Evolutionary conservation across 768 basidiomycete species (phyloP).

Genomic region (Boletus rubropictus): DNA sequence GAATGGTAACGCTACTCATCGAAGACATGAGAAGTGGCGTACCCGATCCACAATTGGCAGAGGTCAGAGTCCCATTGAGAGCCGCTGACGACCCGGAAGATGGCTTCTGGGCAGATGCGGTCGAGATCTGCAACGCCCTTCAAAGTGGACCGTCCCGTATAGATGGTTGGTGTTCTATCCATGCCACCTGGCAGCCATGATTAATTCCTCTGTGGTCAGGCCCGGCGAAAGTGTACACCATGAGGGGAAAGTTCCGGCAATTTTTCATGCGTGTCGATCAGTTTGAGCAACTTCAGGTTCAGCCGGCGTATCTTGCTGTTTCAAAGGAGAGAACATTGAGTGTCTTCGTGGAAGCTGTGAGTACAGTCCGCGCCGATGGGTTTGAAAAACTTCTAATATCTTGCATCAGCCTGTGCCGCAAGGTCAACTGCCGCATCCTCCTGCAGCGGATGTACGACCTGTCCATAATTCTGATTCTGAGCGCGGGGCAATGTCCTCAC

Average conservation of each 20-base stretch:
- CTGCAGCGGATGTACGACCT: conserved; percentile 6
- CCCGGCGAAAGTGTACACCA: conserved; percentile 61
- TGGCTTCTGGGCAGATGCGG: conserved; percentile 69
- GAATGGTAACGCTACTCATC: conserved; percentile 65
- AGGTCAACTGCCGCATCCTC: conserved; percentile 26
- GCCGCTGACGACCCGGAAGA: conserved; percentile 42
- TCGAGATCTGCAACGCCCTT: conserved; percentile 51
- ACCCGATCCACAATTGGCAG: conserved; percentile 55
- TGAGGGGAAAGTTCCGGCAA: conserved; percentile 65
- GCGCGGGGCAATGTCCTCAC: conserved; percentile 5
- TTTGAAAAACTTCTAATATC: conserved; percentile 4
- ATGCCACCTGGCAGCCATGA: neutral
- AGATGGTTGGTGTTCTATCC: conserved; percentile 45
- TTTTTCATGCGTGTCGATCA: conserved; percentile 57
- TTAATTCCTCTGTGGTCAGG: conserved; percentile 33
- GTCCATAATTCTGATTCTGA: conserved; percentile 19
- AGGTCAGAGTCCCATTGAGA: conserved; percentile 57
- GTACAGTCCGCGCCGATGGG: conserved; percentile 13
- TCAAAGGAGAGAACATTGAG: conserved; percentile 49
- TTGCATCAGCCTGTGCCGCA: conserved; percentile 20
- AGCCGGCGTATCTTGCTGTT: conserved; percentile 53
- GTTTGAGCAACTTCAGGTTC: conserved; percentile 44
- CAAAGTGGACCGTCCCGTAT: conserved; percentile 61
- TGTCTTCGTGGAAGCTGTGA: conserved; percentile 54
- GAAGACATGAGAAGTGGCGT: conserved; percentile 52